phyloP scores from a whole-genome alignment of 2,329 filamentous ascomycete species.

The Thermoascus crustaceus region DNA sequence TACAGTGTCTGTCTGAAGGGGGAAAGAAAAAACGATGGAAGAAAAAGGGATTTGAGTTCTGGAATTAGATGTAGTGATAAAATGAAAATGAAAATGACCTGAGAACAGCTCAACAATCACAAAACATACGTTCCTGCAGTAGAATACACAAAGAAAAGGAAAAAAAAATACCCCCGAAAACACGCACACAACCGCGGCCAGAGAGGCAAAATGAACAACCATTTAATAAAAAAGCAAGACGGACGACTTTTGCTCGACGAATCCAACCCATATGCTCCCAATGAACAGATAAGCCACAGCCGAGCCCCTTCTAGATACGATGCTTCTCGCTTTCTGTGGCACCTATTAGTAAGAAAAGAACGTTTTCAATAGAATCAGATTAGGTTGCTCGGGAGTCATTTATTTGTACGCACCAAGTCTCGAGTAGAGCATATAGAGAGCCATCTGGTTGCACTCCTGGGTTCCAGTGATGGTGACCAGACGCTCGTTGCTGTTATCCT shows the following conservation, averaged over 20 bases:
- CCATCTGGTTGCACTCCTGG: slow-evolving; percentile 98
- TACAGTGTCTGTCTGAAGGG: slow-evolving; percentile 2
- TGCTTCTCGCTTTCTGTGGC: slow-evolving; percentile 66
- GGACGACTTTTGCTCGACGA: slow-evolving; percentile 7
- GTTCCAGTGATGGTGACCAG: slow-evolving; percentile 96
- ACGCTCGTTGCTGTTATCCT: slow-evolving; percentile 97
- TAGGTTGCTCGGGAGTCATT: not conserved
- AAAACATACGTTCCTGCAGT: slow-evolving; percentile 18
- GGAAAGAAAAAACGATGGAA: slow-evolving; percentile 1
- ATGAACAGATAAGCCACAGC: too few relatives aligned
- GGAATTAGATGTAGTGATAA: slow-evolving; percentile 4
- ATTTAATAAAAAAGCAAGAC: slow-evolving; percentile 13
- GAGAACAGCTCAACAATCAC: slow-evolving; percentile 3
- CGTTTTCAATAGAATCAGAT: slow-evolving; percentile 7
- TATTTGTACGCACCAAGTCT: slow-evolving; percentile 70
- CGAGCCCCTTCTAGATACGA: slow-evolving; percentile 51
- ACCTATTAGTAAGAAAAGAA: too few relatives aligned
- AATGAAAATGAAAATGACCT: slow-evolving; percentile 1
- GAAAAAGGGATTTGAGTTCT: slow-evolving; percentile 4
- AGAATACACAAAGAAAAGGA: slow-evolving; percentile 24
- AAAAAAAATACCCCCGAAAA: slow-evolving; percentile 13
- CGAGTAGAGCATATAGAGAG: slow-evolving; percentile 98
- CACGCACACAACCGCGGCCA: slow-evolving; percentile 1
- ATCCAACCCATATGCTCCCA: slow-evolving; percentile 7
- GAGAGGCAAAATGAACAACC: slow-evolving; percentile 10